A percentile compares a stretch with the other conserved stretches of the same genome.
Evolutionary conservation across 371 early-diverging fungal species (phyloP).

Genomic region (Rhizomucor miehei): DNA sequence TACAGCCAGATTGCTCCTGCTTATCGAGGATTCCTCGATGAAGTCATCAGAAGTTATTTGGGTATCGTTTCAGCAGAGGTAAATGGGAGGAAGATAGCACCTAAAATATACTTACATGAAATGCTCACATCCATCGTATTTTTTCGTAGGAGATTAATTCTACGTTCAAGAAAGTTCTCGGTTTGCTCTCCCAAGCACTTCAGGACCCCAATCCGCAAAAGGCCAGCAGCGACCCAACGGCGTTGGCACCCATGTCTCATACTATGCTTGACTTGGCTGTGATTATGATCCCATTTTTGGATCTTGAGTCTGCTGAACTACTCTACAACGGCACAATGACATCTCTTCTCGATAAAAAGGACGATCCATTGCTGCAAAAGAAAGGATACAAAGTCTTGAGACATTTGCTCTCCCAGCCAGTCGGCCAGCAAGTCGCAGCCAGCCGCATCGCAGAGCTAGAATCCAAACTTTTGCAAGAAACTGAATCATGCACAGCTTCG

Average conservation of each 20-base stretch:
- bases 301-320: constrained; percentile 49
- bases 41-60: constrained; percentile 70
- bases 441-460: constrained; percentile 48
- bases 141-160: constrained; percentile 44
- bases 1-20: constrained; percentile 67
- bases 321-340: constrained; percentile 59
- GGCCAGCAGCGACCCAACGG: constrained; percentile 31
- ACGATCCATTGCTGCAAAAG: constrained; percentile 85
- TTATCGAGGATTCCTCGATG: constrained; percentile 68
- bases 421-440: constrained; percentile 42
- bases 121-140: no score
- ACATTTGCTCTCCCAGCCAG: constrained; percentile 52
- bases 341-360: constrained; percentile 55
- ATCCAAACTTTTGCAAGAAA: constrained; percentile 51
- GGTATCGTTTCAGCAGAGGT: constrained; percentile 54
- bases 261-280: constrained; percentile 77
- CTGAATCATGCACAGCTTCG: constrained; percentile 50
- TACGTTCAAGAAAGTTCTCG: constrained; percentile 64
- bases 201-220: constrained; percentile 25
- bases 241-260: constrained; percentile 65
- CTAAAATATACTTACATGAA: no score
- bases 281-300: constrained; percentile 73
- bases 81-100: no score
- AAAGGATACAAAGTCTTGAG: constrained; percentile 89
- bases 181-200: constrained; percentile 62